Conservation (phyloP, 2,329 filamentous ascomycete genomes). For the Plenodomus lindquistii region DNA sequence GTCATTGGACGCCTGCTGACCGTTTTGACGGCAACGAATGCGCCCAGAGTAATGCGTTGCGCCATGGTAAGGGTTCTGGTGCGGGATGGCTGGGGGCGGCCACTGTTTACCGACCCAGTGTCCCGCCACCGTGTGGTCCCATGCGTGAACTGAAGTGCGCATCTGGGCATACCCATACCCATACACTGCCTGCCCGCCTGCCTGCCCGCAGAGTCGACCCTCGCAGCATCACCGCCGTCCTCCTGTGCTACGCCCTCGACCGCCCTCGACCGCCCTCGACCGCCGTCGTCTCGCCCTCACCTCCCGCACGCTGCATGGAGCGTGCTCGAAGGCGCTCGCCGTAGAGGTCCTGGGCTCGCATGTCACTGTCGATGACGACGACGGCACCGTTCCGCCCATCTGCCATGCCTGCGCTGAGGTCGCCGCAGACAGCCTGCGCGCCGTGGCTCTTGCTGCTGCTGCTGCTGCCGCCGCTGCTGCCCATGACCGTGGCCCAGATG, state of each 20-base stretch:
- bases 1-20: constrained; percentile 16
- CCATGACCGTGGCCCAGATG: constrained; percentile 49
- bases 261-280: too few species aligned
- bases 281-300: constrained; percentile 9
- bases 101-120: constrained; percentile 39
- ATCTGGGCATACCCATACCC: constrained; percentile 21
- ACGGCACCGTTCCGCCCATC: not conserved
- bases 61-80: constrained; percentile 25
- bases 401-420: constrained; percentile 7
- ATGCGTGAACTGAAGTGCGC: constrained; percentile 42
- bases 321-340: constrained; percentile 14
- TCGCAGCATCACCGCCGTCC: constrained; percentile 11
- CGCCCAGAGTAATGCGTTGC: constrained; percentile 19
- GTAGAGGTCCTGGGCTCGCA: constrained; percentile 21
- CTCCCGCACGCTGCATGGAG: constrained; percentile 22
- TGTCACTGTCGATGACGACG: not conserved
- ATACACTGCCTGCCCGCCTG: not conserved
- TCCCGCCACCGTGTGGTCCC: constrained; percentile 32
- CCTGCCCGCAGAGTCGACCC: not conserved
- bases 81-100: constrained; percentile 24
- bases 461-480: constrained; percentile 7
- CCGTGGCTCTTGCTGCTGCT: constrained; percentile 9
- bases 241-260: constrained; percentile 16
- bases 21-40: constrained; percentile 15
- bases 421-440: constrained; percentile 1